A percentile compares a stretch with the other conserved stretches of the same genome.
Conservation (phyloP, 2,329 filamentous ascomycete species). For the Cercospora nicotianae region DNA sequence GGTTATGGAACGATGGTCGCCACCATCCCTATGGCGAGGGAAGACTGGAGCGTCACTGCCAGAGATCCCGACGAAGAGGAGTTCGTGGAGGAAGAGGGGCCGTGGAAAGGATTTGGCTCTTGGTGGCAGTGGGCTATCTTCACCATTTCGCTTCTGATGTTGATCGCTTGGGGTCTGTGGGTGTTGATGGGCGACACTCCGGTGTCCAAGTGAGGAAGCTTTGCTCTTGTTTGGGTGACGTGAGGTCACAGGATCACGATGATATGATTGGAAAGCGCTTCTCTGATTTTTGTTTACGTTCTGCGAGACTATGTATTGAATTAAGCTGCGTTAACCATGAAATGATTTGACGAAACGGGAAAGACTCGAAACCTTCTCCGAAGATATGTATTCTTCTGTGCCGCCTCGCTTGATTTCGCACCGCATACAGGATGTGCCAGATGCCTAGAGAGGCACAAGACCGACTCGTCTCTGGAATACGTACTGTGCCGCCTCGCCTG, state of each 20-base stretch:
- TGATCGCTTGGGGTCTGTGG: slow-evolving; percentile 3
- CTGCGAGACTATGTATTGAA: not conserved
- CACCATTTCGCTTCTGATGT: not conserved
- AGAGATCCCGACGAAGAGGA: not conserved
- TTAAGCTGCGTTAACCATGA: not conserved
- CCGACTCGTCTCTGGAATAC: not conserved
- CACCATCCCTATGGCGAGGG: not conserved
- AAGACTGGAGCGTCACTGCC: not conserved
- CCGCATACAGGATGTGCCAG: too few species aligned
- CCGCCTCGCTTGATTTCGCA: not conserved
- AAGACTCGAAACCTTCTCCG: not conserved
- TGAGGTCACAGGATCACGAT: not conserved
- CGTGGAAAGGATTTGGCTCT: not conserved
- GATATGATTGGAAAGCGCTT: not conserved
- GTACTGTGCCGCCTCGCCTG: not conserved
- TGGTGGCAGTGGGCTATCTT: slow-evolving; percentile 9
- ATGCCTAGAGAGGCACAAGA: too few species aligned
- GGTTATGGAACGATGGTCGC: not conserved
- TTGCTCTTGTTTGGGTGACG: not conserved
- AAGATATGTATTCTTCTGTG: not conserved
- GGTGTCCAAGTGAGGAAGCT: not conserved
- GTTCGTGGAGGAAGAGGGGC: not conserved
- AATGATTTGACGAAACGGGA: not conserved
- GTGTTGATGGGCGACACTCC: not conserved
- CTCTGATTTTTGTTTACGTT: not conserved